A percentile compares a stretch with the other conserved stretches of the same genome.
phyloP scores from a whole-genome alignment of 257 asterid species.

The Solanum lycopersicoides region DNA sequence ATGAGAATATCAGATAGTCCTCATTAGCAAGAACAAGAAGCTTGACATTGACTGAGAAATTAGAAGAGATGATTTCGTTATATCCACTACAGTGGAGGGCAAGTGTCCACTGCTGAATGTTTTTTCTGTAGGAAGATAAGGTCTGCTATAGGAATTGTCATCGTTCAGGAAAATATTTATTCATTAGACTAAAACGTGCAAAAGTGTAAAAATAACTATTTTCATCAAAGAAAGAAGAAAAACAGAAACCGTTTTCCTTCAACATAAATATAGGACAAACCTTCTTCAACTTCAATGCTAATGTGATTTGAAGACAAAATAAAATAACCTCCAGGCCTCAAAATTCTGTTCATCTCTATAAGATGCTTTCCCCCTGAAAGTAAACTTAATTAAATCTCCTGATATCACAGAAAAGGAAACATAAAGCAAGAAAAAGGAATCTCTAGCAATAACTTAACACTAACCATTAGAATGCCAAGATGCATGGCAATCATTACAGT shows the following conservation, averaged over 20 bases:
- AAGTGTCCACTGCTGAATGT: neutral
- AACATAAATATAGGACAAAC: constrained; percentile 27
- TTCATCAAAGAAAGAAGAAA: neutral
- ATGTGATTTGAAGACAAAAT: constrained; percentile 63
- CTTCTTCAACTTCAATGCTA: constrained; percentile 86
- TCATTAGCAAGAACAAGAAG: neutral
- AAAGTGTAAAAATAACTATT: neutral
- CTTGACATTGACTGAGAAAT: neutral
- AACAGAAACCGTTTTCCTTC: neutral
- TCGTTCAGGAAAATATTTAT: neutral
- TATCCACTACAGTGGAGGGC: neutral
- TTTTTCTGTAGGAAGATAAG: neutral
- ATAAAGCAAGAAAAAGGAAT: neutral
- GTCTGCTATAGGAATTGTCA: neutral
- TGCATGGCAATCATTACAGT: constrained; percentile 69
- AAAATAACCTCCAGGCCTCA: constrained; percentile 97
- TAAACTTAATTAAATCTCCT: neutral
- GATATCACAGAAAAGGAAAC: constrained; percentile 4
- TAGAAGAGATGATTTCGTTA: neutral
- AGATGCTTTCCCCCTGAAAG: constrained; percentile 79
- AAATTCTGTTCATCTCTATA: constrained; percentile 80
- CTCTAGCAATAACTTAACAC: constrained; percentile 3
- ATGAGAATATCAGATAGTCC: neutral
- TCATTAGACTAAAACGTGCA: neutral
- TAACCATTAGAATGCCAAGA: constrained; percentile 86